A percentile compares a stretch with the other conserved stretches of the same genome.
Evolutionary conservation across 768 basidiomycete species (phyloP).

Genomic region (Xerocomellus chrysenteron): DNA sequence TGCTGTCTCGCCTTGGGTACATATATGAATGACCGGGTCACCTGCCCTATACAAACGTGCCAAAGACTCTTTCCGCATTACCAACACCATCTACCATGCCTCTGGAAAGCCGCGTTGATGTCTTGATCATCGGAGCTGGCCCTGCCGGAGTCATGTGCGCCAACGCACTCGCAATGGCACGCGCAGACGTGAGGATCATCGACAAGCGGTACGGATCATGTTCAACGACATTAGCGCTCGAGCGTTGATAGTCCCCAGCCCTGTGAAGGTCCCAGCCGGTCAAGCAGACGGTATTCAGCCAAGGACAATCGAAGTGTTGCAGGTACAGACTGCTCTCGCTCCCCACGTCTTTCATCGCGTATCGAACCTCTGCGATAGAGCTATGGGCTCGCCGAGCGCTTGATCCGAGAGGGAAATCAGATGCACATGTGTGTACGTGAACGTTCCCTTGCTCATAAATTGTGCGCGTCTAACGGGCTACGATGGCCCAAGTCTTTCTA

Average conservation of each 20-base stretch:
- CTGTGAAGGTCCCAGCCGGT: conserved; percentile 42
- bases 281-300: conserved; percentile 59
- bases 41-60: not conserved
- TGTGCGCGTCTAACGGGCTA: not conserved
- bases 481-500: conserved; percentile 60
- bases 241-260: conserved; percentile 26
- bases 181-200: conserved; percentile 45
- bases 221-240: not conserved
- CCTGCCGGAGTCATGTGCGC: conserved; percentile 68
- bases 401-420: conserved; percentile 64
- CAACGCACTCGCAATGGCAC: conserved; percentile 48
- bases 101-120: conserved; percentile 39
- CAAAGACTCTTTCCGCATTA: not conserved
- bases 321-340: conserved; percentile 29
- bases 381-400: conserved; percentile 68
- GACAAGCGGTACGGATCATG: conserved; percentile 40
- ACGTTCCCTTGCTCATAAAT: not conserved
- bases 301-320: conserved; percentile 53
- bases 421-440: conserved; percentile 64
- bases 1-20: too few relatives aligned
- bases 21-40: not conserved
- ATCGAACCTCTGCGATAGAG: conserved; percentile 43
- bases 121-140: conserved; percentile 50
- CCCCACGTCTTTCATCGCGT: not conserved
- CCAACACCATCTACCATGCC: conserved; percentile 14